Percentiles rank a stretch among this genome's conserved stretches.
Evolutionary conservation across 2,329 filamentous ascomycete species (phyloP).

Genomic region (Cadophora malorum): DNA sequence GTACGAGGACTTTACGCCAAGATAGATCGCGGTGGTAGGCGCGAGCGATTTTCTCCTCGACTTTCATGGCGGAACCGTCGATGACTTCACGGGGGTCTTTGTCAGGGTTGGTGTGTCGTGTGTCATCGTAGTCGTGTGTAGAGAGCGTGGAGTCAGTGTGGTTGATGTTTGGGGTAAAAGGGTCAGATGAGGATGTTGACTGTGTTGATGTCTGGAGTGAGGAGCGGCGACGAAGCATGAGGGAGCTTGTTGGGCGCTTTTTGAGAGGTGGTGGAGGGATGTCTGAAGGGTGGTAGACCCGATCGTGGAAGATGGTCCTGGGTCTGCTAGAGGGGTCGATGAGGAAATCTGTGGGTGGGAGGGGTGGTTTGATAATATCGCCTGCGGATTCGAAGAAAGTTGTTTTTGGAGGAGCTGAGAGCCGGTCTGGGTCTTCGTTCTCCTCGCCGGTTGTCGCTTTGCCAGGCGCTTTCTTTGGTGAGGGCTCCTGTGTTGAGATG

Average conservation of each 20-base stretch:
- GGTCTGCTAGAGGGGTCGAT: constrained; percentile 82
- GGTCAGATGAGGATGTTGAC: neutral
- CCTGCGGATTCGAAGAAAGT: constrained; percentile 95
- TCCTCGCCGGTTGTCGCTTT: constrained; percentile 42
- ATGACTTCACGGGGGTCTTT: constrained; percentile 55
- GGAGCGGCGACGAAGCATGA: constrained; percentile 34
- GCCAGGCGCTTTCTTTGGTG: constrained; percentile 45
- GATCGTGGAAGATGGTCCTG: constrained; percentile 94
- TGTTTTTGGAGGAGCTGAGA: constrained; percentile 82
- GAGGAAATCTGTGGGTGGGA: constrained; percentile 82
- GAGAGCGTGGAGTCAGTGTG: constrained; percentile 54
- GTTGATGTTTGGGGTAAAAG: constrained; percentile 40
- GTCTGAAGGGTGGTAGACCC: constrained; percentile 91
- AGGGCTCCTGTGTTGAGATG: constrained; percentile 13
- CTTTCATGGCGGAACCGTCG: constrained; percentile 76
- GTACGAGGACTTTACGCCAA: constrained; percentile 96
- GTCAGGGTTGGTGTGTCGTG: constrained; percentile 53
- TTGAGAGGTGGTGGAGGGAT: constrained; percentile 82
- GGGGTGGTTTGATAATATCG: constrained; percentile 87
- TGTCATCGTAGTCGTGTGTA: constrained; percentile 60
- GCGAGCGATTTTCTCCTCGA: constrained; percentile 96
- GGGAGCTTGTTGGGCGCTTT: constrained; percentile 50
- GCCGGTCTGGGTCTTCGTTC: constrained; percentile 53
- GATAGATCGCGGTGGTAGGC: constrained; percentile 91
- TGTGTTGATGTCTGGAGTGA: constrained; percentile 20